Evolutionary conservation across 2,329 filamentous ascomycete species (phyloP).

Genomic region (Balansia obtecta): DNA sequence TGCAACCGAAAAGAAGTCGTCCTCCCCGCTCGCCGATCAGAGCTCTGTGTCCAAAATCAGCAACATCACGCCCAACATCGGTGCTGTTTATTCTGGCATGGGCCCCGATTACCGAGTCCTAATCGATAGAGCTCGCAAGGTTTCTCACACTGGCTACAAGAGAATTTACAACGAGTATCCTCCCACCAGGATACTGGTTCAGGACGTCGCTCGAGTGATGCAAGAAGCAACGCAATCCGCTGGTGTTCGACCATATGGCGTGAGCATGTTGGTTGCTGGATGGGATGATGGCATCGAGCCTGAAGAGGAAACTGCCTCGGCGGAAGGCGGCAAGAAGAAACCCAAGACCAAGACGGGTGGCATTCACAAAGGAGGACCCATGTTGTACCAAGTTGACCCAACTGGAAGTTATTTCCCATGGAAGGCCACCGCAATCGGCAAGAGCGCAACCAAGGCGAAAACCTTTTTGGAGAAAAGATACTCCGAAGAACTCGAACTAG

Average conservation of each 20-base stretch:
- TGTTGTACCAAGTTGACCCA: conserved; percentile 98
- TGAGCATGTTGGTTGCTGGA: conserved; percentile 87
- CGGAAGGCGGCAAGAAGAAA: conserved; percentile 60
- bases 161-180: conserved; percentile 99
- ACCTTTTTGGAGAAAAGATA: conserved; percentile 99
- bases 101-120: conserved; percentile 95
- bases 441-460: conserved; percentile 96
- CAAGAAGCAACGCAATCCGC: conserved; percentile 98
- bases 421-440: conserved; percentile 98
- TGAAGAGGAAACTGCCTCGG: conserved; percentile 49
- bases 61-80: conserved; percentile 96
- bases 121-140: conserved; percentile 95
- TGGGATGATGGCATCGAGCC: conserved; percentile 97
- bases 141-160: conserved; percentile 97
- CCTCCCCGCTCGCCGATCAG: conserved; percentile 90
- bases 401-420: conserved; percentile 97
- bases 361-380: conserved; percentile 88
- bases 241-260: conserved; percentile 92
- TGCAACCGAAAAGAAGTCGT: conserved; percentile 98
- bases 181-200: conserved; percentile 96
- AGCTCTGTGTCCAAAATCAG: conserved; percentile 94
- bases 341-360: conserved; percentile 80
- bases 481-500: conserved; percentile 89
- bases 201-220: conserved; percentile 95
- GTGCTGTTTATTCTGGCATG: conserved; percentile 99